Evolutionary conservation across 306 rosid genomes (phyloP).

Genomic region (Erythrophleum fordii): DNA sequence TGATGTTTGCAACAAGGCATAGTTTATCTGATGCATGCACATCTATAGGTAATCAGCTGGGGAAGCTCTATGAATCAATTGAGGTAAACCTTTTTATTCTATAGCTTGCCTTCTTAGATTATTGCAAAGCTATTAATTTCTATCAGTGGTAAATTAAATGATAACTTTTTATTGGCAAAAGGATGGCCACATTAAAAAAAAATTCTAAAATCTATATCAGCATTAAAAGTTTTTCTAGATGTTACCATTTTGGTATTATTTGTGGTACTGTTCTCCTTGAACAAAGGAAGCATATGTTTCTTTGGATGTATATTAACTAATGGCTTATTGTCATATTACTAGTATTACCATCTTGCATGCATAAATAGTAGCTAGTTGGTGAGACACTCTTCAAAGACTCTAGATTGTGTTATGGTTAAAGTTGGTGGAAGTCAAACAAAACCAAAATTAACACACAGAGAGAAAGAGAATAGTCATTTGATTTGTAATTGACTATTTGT

Average conservation of each 20-base stretch:
- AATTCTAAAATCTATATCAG: not conserved
- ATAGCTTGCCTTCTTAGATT: slow-evolving; percentile 14
- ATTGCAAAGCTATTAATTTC: slow-evolving; percentile 5
- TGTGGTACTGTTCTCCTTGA: too few species aligned
- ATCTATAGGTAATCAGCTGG: slow-evolving; percentile 75
- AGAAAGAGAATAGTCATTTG: not conserved
- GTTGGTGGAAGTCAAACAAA: slow-evolving; percentile 3
- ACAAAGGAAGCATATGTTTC: not conserved
- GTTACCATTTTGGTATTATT: not conserved
- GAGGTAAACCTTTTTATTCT: slow-evolving; percentile 49
- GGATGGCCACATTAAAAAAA: not conserved
- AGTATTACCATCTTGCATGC: not conserved
- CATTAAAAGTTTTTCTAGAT: not conserved
- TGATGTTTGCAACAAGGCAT: slow-evolving; percentile 96
- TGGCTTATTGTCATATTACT: not conserved
- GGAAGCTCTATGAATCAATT: slow-evolving; percentile 72
- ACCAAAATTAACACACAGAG: slow-evolving; percentile 1
- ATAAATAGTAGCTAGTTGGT: not conserved
- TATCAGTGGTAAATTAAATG: slow-evolving; percentile 20
- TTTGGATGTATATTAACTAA: not conserved
- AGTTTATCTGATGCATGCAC: slow-evolving; percentile 83
- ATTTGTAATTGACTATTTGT: not conserved
- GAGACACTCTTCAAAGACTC: not conserved
- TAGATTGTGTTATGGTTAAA: slow-evolving; percentile 4
- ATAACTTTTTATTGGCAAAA: not conserved